Evolutionary conservation across 2,329 filamentous ascomycete species (phyloP).

Genomic region (Escovopsis weberi): DNA sequence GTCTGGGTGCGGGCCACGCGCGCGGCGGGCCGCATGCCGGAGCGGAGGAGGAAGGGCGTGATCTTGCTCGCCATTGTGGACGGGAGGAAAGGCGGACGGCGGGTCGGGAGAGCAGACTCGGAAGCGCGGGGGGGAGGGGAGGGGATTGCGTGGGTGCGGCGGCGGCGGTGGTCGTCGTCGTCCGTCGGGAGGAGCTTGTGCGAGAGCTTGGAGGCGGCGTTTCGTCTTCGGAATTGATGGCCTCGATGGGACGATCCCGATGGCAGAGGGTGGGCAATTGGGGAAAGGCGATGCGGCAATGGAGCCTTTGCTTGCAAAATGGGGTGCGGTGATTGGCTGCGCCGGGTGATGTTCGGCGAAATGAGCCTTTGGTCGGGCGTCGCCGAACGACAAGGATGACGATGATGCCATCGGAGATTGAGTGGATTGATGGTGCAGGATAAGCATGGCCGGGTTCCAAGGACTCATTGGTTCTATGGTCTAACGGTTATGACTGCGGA

Average conservation of each 20-base stretch:
- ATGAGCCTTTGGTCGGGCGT: background rate
- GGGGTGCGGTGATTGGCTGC: slow-evolving; percentile 10
- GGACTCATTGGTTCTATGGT: no score
- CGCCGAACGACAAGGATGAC: background rate
- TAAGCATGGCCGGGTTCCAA: background rate
- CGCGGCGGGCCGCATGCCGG: slow-evolving; percentile 48
- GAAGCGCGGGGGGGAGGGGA: slow-evolving; percentile 9
- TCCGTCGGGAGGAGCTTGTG: slow-evolving; percentile 9
- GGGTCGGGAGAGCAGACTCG: slow-evolving; percentile 1
- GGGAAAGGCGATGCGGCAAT: background rate
- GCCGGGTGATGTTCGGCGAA: slow-evolving; percentile 9
- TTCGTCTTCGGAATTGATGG: slow-evolving; percentile 14
- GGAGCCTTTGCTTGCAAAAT: slow-evolving; percentile 11
- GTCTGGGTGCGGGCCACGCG: slow-evolving; percentile 50
- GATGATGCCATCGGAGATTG: background rate
- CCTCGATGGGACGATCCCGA: slow-evolving; percentile 23
- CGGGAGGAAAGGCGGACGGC: slow-evolving; percentile 4
- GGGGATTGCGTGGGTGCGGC: slow-evolving; percentile 2
- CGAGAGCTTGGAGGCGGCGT: slow-evolving; percentile 14
- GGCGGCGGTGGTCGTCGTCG: slow-evolving; percentile 9
- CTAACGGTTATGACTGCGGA: no score
- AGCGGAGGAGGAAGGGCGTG: slow-evolving; percentile 57
- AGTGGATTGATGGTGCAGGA: background rate
- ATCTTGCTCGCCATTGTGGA: slow-evolving; percentile 68
- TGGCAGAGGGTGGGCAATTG: slow-evolving; percentile 12